Evolutionary conservation across 768 basidiomycete species (phyloP).

Genomic region (Scleroderma bovista): DNA sequence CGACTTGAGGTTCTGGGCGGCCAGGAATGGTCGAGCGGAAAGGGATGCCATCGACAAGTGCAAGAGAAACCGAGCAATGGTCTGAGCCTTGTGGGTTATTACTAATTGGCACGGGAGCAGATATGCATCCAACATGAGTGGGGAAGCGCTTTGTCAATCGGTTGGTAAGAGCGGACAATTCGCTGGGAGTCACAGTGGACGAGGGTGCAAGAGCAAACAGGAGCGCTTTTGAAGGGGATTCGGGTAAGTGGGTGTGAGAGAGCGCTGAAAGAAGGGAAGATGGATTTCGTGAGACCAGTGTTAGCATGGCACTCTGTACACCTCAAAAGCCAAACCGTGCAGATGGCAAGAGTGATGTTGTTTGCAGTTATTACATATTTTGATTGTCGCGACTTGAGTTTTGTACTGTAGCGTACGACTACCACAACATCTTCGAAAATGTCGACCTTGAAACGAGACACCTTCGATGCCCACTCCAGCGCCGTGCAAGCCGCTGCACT

Average conservation of each 20-base stretch:
- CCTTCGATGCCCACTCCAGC: constrained; percentile 51
- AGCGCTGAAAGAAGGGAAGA: not conserved
- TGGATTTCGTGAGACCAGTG: not conserved
- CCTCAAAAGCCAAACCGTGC: no score
- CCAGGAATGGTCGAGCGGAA: constrained; percentile 68
- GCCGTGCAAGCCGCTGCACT: constrained; percentile 57
- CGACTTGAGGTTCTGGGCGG: constrained; percentile 53
- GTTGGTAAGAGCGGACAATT: constrained; percentile 35
- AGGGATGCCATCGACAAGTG: constrained; percentile 34
- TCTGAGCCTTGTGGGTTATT: constrained; percentile 24
- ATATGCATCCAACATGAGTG: constrained; percentile 56
- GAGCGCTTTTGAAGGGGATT: constrained; percentile 1
- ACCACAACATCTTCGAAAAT: not conserved
- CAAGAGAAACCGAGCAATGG: constrained; percentile 57
- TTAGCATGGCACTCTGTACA: no score
- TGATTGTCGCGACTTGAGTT: no score
- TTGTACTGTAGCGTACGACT: not conserved
- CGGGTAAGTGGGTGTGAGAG: not conserved
- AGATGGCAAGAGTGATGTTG: no score
- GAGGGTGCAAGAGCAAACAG: constrained; percentile 26
- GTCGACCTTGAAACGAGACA: constrained; percentile 14
- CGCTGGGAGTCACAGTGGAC: constrained; percentile 12
- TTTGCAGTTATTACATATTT: no score
- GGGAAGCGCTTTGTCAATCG: constrained; percentile 36
- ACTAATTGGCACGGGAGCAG: constrained; percentile 39